These are phyloP conservation scores for Colletotrichum cordylinicola DNA, from an alignment of 2,329 filamentous ascomycete species.

Conservation along the genomic window DNA sequence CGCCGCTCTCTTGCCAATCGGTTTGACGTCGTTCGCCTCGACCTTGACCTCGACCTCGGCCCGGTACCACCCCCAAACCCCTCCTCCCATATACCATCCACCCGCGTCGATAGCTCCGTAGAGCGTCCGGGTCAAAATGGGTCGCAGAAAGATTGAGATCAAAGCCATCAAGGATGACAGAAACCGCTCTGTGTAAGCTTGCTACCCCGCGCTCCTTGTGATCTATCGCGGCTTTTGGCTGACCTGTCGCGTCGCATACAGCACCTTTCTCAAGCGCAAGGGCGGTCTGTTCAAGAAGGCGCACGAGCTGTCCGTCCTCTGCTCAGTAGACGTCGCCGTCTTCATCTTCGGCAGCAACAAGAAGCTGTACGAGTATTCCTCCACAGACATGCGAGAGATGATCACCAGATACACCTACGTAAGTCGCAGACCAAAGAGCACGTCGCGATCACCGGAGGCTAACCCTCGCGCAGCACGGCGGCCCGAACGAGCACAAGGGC, in stretches of 20 bases:
- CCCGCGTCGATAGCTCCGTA: not conserved
- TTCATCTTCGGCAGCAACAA: slow-evolving; percentile 99
- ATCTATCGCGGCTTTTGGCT: not conserved
- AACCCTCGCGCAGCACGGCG: slow-evolving; percentile 72
- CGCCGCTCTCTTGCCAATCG: not conserved
- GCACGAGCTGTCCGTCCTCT: slow-evolving; percentile 96
- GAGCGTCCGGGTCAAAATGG: slow-evolving; percentile 65
- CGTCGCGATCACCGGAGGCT: slow-evolving; percentile 9
- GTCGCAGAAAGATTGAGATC: slow-evolving; percentile 99
- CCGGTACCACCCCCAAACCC: not conserved
- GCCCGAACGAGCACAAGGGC: slow-evolving; percentile 94
- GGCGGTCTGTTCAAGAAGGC: slow-evolving; percentile 99
- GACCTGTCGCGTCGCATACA: slow-evolving; percentile 41
- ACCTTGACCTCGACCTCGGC: not conserved
- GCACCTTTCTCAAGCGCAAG: slow-evolving; percentile 98
- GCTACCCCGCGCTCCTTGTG: not conserved
- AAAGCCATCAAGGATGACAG: slow-evolving; percentile 99
- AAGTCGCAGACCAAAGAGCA: slow-evolving; percentile 43
- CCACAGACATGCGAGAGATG: slow-evolving; percentile 89
- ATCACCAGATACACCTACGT: slow-evolving; percentile 91
- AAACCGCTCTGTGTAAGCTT: slow-evolving; percentile 92
- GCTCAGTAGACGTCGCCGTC: slow-evolving; percentile 97
- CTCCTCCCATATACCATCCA: not conserved
- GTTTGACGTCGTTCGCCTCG: not conserved
- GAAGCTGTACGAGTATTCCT: slow-evolving; percentile 98